Base-by-base conservation (phyloP, 495 filamentous ascomycete genomes). In the Barbatosphaeria neglecta region DNA sequence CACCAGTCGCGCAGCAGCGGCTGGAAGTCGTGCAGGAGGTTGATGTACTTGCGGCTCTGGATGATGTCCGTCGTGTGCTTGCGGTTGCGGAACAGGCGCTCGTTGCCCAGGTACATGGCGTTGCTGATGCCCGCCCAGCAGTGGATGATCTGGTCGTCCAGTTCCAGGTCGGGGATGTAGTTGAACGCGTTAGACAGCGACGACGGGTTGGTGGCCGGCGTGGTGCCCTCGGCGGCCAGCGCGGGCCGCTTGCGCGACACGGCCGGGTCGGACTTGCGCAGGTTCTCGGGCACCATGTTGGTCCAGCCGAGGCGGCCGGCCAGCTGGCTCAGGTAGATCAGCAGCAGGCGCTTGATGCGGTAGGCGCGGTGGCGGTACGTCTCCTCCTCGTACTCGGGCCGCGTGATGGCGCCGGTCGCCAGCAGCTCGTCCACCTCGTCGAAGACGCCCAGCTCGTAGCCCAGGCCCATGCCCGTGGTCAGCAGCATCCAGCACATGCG, bases 401-500 rank as follows among this genome's bases (percentile, higher is more conserved):
- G 64, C 1, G 70, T 70, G 51, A 74, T 78, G 45, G 69, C 71
- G n/a, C 68, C 68, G 2, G 67, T 53, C 27, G 67, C 66, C 25
- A 74, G 59, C 25, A 75, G 57, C 48, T 82, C 82, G 42, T 80
- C 84, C 47, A 84, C 83, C 37, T 86, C 78, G 50, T 96, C 92
- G 47, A 97, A 98, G 3, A 98, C 86, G 15, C 92, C 92, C 16
- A 98, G 76, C 62, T 98, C 92, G 48, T 92, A 93, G 0, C 89
- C 86, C 31, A 98, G 68, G 2, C 88, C 81, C 67, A 92, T 81
- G 5, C 87, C 88, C 24, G 86, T 92, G 48, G 88, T 92, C 40
- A 98, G 75, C 13, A 98, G 62, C 87, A 95, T 97, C 93, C 92
- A 96, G 52, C 87, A 95, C 89, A 98, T 95, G 35, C 90, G 83